Base-by-base conservation (phyloP, 441 rosid species). In the Adansonia madagascariensis region DNA sequence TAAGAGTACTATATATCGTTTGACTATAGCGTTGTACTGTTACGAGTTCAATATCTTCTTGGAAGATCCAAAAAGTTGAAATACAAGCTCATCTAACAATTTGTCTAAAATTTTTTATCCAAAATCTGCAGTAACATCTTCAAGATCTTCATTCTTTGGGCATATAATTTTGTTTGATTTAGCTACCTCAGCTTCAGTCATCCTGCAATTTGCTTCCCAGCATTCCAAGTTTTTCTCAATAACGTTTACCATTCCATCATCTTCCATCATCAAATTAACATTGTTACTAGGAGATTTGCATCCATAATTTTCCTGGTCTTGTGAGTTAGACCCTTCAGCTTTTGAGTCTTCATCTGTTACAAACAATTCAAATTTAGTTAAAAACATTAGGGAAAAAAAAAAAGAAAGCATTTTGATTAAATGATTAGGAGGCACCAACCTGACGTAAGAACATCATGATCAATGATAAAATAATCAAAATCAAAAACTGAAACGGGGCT, bases 401-500 rank as follows among this genome's bases (percentile, higher is more conserved):
- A 10, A 2, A 0, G 50, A 47, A 24, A 1, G 12, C 8, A 56
- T 7, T 11, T 1, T 55, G 2, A 18, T 22, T 4, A 41, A 22
- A 27, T 14, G 72, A 10, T 22, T 14, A 31, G 44, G 11, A 78
- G 22, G 24, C 22, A 81, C 79, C n/a, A 52, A 88, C 95, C 89
- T 82, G 84, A 79, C 65, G 35, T 27, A 6, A 83, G 77, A 71
- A 72, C 61, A 49, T 75, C 75, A 71, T 73, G 80, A 79, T 79
- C 81, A 76, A 77, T 67, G 47, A 75, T 14, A 76, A 85, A 89
- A 75, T 78, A 84, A 79, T 84, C 84, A 71, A 85, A 89, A 78
- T 88, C 96, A 79, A 92, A 95, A 84, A 92, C 95, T 1, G 94
- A 94, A 84, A 94, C 91, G n/a, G 94, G 98, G 84, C 98, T 94